These are phyloP conservation scores for Penicillium crustosum DNA, from an alignment of 2,329 filamentous ascomycete genomes.

Conservation along the genomic window DNA sequence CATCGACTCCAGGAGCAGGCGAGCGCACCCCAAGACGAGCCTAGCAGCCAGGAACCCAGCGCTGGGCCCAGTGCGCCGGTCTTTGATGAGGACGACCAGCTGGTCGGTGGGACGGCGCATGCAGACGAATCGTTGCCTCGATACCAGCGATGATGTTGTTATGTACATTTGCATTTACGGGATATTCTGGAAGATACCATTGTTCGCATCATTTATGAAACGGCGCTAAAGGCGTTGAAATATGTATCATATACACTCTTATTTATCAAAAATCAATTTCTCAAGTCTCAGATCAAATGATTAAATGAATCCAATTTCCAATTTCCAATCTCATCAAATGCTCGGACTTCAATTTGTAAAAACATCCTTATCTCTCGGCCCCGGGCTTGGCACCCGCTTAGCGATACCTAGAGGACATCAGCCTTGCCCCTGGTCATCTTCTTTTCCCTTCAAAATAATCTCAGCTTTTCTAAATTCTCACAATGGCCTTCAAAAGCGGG, in stretches of 20 bases:
- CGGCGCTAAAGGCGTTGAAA: slow-evolving; percentile 18
- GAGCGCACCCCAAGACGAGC: slow-evolving; percentile 55
- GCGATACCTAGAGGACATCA: slow-evolving; percentile 11
- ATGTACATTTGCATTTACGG: slow-evolving; percentile 33
- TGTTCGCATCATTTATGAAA: slow-evolving; percentile 23
- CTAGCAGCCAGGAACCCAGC: slow-evolving; percentile 13
- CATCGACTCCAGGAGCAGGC: slow-evolving; percentile 62
- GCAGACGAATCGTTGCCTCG: slow-evolving; percentile 45
- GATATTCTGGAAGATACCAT: slow-evolving; percentile 38
- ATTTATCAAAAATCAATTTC: slow-evolving; percentile 5
- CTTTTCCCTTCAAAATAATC: slow-evolving; percentile 5
- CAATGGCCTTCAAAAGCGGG: slow-evolving; percentile 44
- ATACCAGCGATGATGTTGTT: slow-evolving; percentile 42
- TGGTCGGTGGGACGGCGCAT: slow-evolving; percentile 39
- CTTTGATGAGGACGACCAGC: slow-evolving; percentile 56
- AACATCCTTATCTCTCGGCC: background rate
- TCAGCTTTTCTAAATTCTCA: slow-evolving; percentile 4
- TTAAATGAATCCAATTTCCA: too few species aligned
- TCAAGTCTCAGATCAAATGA: background rate
- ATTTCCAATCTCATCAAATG: background rate
- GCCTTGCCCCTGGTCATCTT: slow-evolving; percentile 11
- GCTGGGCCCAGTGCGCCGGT: slow-evolving; percentile 58
- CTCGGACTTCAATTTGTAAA: background rate
- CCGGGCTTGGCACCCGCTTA: slow-evolving; percentile 23
- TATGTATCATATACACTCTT: slow-evolving; percentile 23